Evolutionary conservation across 2,329 filamentous ascomycete genomes (phyloP).

Genomic region (Xylariales sp.): DNA sequence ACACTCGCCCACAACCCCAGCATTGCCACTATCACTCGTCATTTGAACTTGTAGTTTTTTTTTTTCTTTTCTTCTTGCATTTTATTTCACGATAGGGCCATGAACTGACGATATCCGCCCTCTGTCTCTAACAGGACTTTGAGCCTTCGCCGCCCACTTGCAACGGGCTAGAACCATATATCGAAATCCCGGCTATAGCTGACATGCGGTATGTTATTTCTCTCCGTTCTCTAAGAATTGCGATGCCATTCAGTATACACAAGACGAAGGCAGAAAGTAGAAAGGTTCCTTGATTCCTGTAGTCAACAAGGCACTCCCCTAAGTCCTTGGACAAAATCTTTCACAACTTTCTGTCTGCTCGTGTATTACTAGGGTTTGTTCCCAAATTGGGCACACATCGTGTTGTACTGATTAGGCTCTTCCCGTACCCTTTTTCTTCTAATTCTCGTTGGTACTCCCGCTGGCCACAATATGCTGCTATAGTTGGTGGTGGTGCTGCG

Average conservation of each 20-base stretch:
- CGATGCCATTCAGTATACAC: conserved; percentile 7
- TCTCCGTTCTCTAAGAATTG: conserved; percentile 8
- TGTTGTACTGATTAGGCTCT: conserved; percentile 43
- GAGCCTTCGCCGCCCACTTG: conserved; percentile 63
- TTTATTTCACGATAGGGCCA: conserved; percentile 36
- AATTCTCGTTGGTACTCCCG: conserved; percentile 44
- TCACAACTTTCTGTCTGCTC: conserved; percentile 19
- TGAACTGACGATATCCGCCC: conserved; percentile 52
- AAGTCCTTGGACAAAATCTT: not conserved
- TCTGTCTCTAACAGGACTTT: conserved; percentile 62
- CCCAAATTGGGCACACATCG: conserved; percentile 40
- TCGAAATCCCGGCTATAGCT: conserved; percentile 62
- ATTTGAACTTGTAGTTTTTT: conserved; percentile 28
- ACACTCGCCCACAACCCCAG: not conserved
- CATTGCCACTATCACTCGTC: conserved; percentile 25
- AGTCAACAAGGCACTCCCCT: conserved; percentile 11
- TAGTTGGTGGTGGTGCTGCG: conserved; percentile 42
- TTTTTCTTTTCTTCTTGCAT: conserved; percentile 9
- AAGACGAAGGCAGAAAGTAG: conserved; percentile 9
- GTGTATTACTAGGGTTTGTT: conserved; percentile 30
- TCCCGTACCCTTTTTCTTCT: conserved; percentile 36
- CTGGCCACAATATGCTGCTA: conserved; percentile 37
- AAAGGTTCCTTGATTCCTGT: conserved; percentile 11
- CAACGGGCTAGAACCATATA: conserved; percentile 62
- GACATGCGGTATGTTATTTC: conserved; percentile 65